phyloP scores from a whole-genome alignment of 768 basidiomycete genomes.

The Sporobolomyces pararoseus region DNA sequence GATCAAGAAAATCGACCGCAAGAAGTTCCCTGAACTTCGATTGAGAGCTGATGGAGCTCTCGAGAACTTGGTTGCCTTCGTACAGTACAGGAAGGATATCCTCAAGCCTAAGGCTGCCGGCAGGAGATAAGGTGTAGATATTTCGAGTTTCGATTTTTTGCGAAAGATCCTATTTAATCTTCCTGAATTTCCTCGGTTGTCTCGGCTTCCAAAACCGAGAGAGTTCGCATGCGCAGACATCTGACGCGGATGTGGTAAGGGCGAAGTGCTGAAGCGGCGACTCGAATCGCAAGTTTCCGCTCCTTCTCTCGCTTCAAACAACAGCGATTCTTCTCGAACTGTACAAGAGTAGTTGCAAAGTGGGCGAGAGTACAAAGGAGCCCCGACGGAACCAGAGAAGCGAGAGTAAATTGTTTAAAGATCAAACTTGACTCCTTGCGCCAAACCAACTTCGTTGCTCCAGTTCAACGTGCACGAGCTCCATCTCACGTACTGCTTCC shows the following conservation, averaged over 20 bases:
- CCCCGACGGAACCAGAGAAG: no score
- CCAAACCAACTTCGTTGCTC: slow-evolving; percentile 79
- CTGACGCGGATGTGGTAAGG: no score
- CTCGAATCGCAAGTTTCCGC: no score
- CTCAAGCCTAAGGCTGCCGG: neutral
- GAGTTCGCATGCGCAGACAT: no score
- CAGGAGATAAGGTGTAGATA: neutral
- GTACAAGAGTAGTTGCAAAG: no score
- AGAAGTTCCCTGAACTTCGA: slow-evolving; percentile 50
- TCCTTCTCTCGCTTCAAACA: no score
- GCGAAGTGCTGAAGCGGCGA: no score
- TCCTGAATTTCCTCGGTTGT: no score
- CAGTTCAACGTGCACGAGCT: slow-evolving; percentile 90
- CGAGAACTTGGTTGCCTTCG: slow-evolving; percentile 52
- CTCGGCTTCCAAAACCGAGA: no score
- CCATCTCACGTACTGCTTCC: slow-evolving; percentile 54
- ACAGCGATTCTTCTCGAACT: no score
- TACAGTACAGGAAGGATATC: slow-evolving; percentile 49
- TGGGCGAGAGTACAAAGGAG: no score
- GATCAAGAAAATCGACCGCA: slow-evolving; percentile 51
- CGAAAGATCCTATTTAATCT: no score
- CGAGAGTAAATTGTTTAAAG: neutral
- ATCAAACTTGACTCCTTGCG: slow-evolving; percentile 82
- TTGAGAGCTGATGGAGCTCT: slow-evolving; percentile 51
- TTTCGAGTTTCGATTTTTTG: neutral